phyloP scores from a whole-genome alignment of 306 rosid genomes.

The Pachyrhizus erosus region DNA sequence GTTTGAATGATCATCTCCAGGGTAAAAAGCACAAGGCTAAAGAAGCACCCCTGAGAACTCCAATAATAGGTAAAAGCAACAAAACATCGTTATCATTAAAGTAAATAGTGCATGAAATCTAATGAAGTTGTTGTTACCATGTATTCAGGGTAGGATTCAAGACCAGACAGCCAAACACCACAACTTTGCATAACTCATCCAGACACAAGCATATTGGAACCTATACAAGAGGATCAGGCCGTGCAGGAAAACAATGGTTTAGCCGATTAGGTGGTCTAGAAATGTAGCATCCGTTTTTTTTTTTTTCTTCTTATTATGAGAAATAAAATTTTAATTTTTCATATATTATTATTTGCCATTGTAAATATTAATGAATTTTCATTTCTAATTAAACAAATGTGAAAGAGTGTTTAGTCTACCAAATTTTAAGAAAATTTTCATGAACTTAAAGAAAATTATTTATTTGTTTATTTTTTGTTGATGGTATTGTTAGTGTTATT shows the following conservation, averaged over 20 bases:
- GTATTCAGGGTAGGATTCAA: constrained; percentile 32
- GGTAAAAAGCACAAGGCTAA: constrained; percentile 79
- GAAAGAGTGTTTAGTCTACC: too few relatives aligned
- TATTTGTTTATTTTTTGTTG: too few relatives aligned
- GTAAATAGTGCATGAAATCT: constrained; percentile 26
- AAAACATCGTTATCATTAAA: background rate
- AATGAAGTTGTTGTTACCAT: background rate
- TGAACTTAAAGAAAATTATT: too few relatives aligned
- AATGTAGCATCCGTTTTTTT: too few relatives aligned
- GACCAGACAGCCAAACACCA: constrained; percentile 2
- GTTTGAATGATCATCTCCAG: constrained; percentile 54
- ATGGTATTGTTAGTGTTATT: too few relatives aligned
- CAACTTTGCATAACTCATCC: background rate
- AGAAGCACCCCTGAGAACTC: constrained; percentile 42
- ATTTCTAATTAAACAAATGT: too few relatives aligned
- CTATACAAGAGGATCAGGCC: background rate
- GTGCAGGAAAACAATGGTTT: background rate
- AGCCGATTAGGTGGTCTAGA: background rate
- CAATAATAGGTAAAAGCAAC: constrained; percentile 31
- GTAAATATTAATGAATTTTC: too few relatives aligned
- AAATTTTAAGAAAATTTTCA: too few relatives aligned
- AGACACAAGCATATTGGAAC: too few relatives aligned
- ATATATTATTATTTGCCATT: too few relatives aligned
- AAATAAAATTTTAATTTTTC: too few relatives aligned
- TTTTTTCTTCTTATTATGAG: too few relatives aligned